Evolutionary conservation across 2,329 filamentous ascomycete genomes (phyloP).

Genomic region (Fonsecaea nubica): DNA sequence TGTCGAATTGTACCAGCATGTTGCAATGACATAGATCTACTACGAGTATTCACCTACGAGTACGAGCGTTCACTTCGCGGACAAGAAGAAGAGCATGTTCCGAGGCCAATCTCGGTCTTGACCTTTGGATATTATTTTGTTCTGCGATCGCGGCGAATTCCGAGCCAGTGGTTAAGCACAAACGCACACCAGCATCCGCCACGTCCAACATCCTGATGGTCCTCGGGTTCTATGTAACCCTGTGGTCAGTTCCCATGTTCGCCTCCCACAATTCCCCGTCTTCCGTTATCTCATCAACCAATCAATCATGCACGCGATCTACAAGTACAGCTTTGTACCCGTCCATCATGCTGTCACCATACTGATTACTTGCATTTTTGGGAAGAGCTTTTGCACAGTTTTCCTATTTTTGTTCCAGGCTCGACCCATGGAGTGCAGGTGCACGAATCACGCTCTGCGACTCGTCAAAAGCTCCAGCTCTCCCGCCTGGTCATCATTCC

Average conservation of each 20-base stretch:
- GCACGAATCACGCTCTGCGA: constrained; percentile 24
- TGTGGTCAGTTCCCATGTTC: not conserved
- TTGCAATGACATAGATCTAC: constrained; percentile 1
- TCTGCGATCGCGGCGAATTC: constrained; percentile 7
- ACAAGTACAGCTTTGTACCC: not conserved
- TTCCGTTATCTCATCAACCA: not conserved
- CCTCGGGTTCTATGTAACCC: too few relatives aligned
- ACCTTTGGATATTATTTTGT: not conserved
- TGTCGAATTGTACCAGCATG: constrained; percentile 1
- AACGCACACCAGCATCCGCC: too few relatives aligned
- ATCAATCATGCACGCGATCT: constrained; percentile 20
- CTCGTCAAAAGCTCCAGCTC: constrained; percentile 24
- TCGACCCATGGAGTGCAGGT: constrained; percentile 18
- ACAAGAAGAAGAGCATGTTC: not conserved
- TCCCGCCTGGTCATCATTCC: not conserved
- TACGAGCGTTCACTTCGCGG: too few relatives aligned
- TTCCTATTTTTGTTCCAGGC: constrained; percentile 5
- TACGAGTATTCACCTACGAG: not conserved
- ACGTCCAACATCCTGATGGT: not conserved
- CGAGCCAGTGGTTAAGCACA: constrained; percentile 9
- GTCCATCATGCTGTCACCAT: constrained; percentile 6
- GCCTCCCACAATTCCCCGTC: not conserved
- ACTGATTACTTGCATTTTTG: not conserved
- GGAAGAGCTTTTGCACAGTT: not conserved
- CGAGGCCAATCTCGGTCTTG: constrained; percentile 6